A percentile compares a stretch with the other conserved stretches of the same genome.
Conservation (phyloP, 1,284 basidiomycete genomes). For the Ceratobasidium theobromae region DNA sequence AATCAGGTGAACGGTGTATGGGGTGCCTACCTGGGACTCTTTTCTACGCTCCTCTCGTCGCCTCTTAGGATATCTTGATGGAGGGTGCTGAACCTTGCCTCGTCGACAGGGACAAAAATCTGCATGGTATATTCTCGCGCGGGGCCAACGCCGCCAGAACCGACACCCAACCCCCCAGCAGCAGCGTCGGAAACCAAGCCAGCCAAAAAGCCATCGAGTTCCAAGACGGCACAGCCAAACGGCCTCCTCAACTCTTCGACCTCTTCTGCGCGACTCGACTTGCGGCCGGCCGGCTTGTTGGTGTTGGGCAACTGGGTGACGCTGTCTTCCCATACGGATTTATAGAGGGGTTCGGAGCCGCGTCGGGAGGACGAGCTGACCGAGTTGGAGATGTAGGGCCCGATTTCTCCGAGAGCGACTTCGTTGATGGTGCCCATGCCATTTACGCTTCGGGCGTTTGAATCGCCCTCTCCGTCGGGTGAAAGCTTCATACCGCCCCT, state of each 20-base stretch:
- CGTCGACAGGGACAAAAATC: slow-evolving; percentile 83
- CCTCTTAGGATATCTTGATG: slow-evolving; percentile 92
- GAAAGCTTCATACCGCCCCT: slow-evolving; percentile 81
- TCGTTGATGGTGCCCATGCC: slow-evolving; percentile 26
- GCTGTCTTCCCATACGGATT: slow-evolving; percentile 27
- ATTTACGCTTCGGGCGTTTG: slow-evolving; percentile 50
- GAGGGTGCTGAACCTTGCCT: slow-evolving; percentile 85
- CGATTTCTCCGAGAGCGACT: slow-evolving; percentile 30
- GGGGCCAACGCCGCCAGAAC: slow-evolving; percentile 50
- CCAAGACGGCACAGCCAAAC: slow-evolving; percentile 91
- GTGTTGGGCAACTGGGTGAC: slow-evolving; percentile 10
- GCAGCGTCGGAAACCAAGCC: background rate
- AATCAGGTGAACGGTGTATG: background rate
- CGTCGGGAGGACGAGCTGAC: background rate
- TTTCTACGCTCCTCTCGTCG: slow-evolving; percentile 79
- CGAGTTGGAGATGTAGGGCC: too few relatives aligned
- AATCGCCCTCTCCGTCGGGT: slow-evolving; percentile 40
- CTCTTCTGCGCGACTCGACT: slow-evolving; percentile 32
- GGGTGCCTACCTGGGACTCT: slow-evolving; percentile 67
- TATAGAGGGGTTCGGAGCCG: slow-evolving; percentile 28
- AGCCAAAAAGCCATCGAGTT: slow-evolving; percentile 68
- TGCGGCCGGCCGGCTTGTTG: background rate
- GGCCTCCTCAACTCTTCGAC: slow-evolving; percentile 59
- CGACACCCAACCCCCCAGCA: background rate
- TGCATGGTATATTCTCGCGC: slow-evolving; percentile 83